Evolutionary conservation across 1,139 yeast genomes (phyloP).

Genomic region (Nakaseomyces nivariensis): DNA sequence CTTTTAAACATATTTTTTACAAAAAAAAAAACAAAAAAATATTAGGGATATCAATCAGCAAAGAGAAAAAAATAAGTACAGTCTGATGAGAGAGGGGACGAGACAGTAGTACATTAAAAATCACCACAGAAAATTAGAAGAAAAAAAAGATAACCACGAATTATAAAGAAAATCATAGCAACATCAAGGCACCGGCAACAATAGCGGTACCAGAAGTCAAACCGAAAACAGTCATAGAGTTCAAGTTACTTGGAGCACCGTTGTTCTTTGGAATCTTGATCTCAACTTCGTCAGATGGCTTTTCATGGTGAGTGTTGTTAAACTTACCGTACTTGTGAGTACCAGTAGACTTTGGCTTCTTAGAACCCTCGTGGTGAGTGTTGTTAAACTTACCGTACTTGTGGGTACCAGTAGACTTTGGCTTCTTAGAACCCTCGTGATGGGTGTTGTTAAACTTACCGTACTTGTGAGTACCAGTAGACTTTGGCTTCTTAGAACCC

Average conservation of each 20-base stretch:
- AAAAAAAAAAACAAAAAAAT: background rate
- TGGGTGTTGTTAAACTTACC: conserved; percentile 44
- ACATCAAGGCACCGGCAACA: conserved; percentile 33
- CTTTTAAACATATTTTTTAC: background rate
- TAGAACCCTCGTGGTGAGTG: conserved; percentile 30
- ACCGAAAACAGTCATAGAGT: conserved; percentile 21
- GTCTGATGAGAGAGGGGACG: background rate
- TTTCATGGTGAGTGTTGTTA: conserved; percentile 34
- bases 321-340: conserved; percentile 38
- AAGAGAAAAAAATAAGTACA: background rate
- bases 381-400: conserved; percentile 41
- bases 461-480: conserved; percentile 33
- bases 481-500: conserved; percentile 29
- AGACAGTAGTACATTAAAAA: background rate
- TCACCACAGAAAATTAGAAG: too few relatives aligned
- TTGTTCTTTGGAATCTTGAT: conserved; percentile 17
- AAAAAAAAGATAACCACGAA: too few relatives aligned
- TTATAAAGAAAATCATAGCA: conserved; percentile 10
- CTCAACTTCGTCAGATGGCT: conserved; percentile 13
- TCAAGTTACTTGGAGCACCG: conserved; percentile 24
- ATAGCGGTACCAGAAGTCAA: conserved; percentile 31
- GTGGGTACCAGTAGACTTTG: conserved; percentile 10
- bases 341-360: conserved; percentile 32
- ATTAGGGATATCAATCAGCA: background rate
- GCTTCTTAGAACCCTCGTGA: conserved; percentile 22